phyloP scores from a whole-genome alignment of 768 basidiomycete genomes.

The Clavulina sp. region DNA sequence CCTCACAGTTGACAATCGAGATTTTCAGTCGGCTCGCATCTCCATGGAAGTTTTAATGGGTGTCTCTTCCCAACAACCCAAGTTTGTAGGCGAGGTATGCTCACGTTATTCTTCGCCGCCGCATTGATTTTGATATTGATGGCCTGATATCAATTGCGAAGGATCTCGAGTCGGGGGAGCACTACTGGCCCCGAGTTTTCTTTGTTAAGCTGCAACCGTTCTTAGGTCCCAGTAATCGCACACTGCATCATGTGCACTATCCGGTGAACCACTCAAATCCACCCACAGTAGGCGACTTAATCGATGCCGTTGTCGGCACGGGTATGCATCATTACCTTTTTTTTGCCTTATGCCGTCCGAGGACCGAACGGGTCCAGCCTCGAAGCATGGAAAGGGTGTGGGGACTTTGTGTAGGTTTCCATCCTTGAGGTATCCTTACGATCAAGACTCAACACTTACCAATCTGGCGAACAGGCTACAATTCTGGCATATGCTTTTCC shows the following conservation, averaged over 20 bases:
- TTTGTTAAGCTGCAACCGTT: neutral
- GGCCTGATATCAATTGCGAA: too few species aligned
- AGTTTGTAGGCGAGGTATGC: too few species aligned
- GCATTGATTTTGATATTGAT: too few species aligned
- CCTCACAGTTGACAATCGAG: neutral
- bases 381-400: neutral
- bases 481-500: too few species aligned
- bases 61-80: too few species aligned
- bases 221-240: neutral
- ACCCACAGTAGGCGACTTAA: neutral
- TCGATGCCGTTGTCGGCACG: neutral
- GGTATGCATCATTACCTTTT: neutral
- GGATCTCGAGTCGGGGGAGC: neutral
- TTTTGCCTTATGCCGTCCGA: neutral
- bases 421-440: too few species aligned
- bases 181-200: neutral
- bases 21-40: neutral
- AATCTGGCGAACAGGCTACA: too few species aligned
- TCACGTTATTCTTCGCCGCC: too few species aligned
- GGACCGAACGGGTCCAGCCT: too few species aligned
- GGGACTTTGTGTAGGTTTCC: neutral
- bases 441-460: too few species aligned
- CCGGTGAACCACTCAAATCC: neutral
- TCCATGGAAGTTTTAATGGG: too few species aligned
- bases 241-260: neutral